Evolutionary conservation across 2,329 filamentous ascomycete species (phyloP).

Genomic region (Fusarium anguioides): DNA sequence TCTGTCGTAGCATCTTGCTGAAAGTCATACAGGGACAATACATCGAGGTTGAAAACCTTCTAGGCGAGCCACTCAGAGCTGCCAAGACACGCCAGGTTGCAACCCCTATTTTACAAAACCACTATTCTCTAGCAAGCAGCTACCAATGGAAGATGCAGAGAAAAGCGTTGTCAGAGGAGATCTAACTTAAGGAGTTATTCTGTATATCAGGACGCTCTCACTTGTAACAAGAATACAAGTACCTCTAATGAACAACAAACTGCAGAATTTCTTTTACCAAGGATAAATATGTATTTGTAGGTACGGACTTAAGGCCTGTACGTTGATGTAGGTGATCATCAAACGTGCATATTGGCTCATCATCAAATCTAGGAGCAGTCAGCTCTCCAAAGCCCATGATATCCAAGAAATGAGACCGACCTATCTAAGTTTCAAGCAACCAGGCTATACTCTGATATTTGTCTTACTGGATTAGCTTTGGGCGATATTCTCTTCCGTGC

Average conservation of each 20-base stretch:
- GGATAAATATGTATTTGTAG: too few species aligned
- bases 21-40: slow-evolving; percentile 37
- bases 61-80: slow-evolving; percentile 41
- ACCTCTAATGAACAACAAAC: too few species aligned
- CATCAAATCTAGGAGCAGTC: too few species aligned
- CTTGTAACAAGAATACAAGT: background rate
- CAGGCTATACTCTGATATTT: too few species aligned
- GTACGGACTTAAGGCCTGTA: too few species aligned
- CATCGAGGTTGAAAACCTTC: slow-evolving; percentile 42
- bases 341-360: too few species aligned
- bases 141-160: slow-evolving; percentile 41
- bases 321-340: too few species aligned
- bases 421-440: too few species aligned
- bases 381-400: too few species aligned
- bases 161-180: background rate
- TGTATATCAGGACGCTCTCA: background rate
- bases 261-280: too few species aligned
- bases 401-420: too few species aligned
- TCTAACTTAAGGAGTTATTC: background rate
- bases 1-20: background rate
- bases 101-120: slow-evolving; percentile 28
- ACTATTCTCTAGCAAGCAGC: slow-evolving; percentile 36
- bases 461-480: background rate
- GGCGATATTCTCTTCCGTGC: background rate
- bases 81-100: slow-evolving; percentile 33